Conservation (phyloP, 1,139 yeast genomes). For the Sugiyamaella japonica region DNA sequence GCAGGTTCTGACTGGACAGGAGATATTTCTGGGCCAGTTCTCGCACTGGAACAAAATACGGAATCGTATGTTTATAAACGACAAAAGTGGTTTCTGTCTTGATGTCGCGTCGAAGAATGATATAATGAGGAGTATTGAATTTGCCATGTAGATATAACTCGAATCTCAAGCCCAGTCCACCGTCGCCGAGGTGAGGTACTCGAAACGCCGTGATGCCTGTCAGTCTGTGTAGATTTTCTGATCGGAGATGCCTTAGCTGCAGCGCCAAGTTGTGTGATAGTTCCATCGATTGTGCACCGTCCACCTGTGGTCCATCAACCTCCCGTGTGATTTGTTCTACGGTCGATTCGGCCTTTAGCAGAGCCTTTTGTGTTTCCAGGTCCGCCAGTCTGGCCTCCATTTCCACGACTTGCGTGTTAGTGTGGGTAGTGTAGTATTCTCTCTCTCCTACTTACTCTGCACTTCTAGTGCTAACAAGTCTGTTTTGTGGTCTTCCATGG, state of each 20-base stretch:
- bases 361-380: constrained; percentile 2
- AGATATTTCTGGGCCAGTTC: constrained; percentile 24
- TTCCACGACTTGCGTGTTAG: constrained; percentile 10
- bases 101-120: constrained; percentile 24
- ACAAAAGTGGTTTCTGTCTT: constrained; percentile 21
- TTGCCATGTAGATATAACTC: constrained; percentile 25
- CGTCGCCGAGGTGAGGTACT: constrained; percentile 21
- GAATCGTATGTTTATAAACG: constrained; percentile 32
- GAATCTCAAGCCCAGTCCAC: constrained; percentile 32
- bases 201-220: constrained; percentile 33
- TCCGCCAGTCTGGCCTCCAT: constrained; percentile 7
- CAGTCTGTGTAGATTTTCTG: constrained; percentile 30
- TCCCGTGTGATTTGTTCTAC: not conserved
- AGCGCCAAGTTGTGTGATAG: constrained; percentile 1
- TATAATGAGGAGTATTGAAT: constrained; percentile 31
- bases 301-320: not conserved
- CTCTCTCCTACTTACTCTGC: constrained; percentile 3
- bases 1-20: constrained; percentile 19
- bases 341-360: not conserved
- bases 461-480: constrained; percentile 8
- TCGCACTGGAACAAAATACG: constrained; percentile 28
- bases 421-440: not conserved
- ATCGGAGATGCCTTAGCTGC: constrained; percentile 21
- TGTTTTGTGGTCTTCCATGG: not conserved
- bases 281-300: not conserved